phyloP scores from a whole-genome alignment of 495 filamentous ascomycete species.

The Penicillium turbatum region DNA sequence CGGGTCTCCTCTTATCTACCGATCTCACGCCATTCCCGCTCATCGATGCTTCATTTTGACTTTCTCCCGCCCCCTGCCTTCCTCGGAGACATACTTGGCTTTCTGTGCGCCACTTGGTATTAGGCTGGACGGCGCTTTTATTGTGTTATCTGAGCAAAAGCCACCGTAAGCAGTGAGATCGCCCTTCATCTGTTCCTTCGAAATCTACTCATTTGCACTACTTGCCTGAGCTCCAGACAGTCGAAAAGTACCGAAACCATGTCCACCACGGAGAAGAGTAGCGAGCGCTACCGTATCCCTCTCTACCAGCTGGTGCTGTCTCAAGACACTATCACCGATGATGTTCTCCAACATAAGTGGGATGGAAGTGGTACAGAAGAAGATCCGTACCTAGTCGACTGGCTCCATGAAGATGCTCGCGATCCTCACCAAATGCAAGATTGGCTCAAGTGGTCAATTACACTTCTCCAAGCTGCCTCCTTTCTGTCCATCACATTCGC shows the following conservation, averaged over 20 bases:
- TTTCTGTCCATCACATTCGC: conserved; percentile 62
- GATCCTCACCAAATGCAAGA: conserved; percentile 55
- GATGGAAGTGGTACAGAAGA: conserved; percentile 55
- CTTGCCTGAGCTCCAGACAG: neutral
- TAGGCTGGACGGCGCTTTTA: too few relatives aligned
- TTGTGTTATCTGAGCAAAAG: neutral
- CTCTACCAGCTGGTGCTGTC: conserved; percentile 7
- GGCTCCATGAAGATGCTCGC: conserved; percentile 54
- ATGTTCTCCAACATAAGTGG: conserved; percentile 50
- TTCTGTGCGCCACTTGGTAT: too few relatives aligned
- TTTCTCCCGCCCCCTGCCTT: too few relatives aligned
- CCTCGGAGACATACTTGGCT: too few relatives aligned
- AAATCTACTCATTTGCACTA: neutral
- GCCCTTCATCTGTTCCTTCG: neutral
- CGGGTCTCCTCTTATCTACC: too few relatives aligned
- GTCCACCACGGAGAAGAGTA: neutral
- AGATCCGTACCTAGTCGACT: conserved; percentile 62
- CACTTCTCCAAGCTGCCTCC: conserved; percentile 50
- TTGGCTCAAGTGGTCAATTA: conserved; percentile 57
- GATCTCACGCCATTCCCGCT: too few relatives aligned
- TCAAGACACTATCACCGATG: conserved; percentile 37
- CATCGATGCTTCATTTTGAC: too few relatives aligned
- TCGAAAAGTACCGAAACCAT: neutral
- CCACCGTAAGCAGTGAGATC: neutral
- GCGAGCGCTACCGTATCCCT: neutral